A percentile compares a stretch with the other conserved stretches of the same genome.
Conservation (phyloP, 169 alveolate species). For the Miamiensis avidus region DNA sequence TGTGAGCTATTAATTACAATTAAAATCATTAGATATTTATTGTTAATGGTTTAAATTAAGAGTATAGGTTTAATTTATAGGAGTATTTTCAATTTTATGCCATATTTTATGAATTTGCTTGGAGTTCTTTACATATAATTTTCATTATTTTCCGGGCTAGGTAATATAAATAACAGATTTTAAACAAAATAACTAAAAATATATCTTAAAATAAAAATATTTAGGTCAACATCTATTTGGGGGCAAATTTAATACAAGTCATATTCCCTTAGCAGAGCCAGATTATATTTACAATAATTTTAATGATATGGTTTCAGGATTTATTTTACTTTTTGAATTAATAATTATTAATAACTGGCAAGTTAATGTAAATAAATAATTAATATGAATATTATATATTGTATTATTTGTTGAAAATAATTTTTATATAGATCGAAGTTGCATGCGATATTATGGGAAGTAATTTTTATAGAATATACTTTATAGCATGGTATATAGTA, state of each 20-base stretch:
- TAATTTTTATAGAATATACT: conserved; percentile 6
- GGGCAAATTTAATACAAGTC: not conserved
- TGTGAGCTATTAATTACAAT: not conserved
- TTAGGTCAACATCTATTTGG: not conserved
- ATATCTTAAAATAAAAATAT: no score
- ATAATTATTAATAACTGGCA: conserved; percentile 6
- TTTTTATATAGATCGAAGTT: conserved; percentile 4
- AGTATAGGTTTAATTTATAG: not conserved
- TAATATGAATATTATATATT: not conserved
- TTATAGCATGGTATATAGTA: conserved; percentile 12
- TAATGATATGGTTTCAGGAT: conserved; percentile 8
- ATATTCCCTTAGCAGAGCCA: not conserved
- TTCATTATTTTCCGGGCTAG: not conserved
- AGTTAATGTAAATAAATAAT: conserved; percentile 1
- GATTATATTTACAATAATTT: conserved; percentile 16
- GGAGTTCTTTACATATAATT: not conserved
- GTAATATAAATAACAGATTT: not conserved
- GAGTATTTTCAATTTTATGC: not conserved
- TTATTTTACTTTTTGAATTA: conserved; percentile 8
- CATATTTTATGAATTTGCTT: not conserved
- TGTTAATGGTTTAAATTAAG: not conserved
- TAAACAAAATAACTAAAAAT: no score
- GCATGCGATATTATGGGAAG: conserved; percentile 5
- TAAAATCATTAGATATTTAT: not conserved
- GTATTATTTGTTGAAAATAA: not conserved